A percentile compares a stretch with the other conserved stretches of the same genome.
Conservation (phyloP, 2,329 filamentous ascomycete genomes). For the Nakataea oryzae region DNA sequence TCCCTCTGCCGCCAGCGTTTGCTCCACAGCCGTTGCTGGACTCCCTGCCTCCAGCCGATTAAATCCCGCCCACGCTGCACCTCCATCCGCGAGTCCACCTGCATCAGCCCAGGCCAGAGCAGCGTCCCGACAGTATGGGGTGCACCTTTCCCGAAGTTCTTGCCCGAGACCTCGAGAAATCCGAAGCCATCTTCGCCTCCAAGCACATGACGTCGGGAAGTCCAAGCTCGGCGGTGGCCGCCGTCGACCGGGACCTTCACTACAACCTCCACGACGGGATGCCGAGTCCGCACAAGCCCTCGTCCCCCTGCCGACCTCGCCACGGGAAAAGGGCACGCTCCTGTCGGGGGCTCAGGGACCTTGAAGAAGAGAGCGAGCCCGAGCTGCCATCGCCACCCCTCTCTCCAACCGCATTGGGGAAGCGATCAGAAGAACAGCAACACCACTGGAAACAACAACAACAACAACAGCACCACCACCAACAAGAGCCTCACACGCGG, state of each 20-base stretch:
- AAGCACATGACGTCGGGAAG: constrained; percentile 42
- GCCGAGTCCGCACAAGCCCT: not conserved
- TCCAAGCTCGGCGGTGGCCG: constrained; percentile 16
- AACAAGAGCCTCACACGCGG: not conserved
- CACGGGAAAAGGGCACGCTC: constrained; percentile 1
- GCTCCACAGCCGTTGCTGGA: not conserved
- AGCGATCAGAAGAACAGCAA: not conserved
- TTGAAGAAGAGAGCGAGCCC: not conserved
- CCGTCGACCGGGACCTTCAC: constrained; percentile 1
- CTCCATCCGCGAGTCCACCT: not conserved
- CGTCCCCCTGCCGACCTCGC: not conserved
- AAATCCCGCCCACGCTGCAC: not conserved
- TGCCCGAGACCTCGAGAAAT: constrained; percentile 41
- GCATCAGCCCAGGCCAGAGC: not conserved
- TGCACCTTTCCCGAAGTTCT: constrained; percentile 46
- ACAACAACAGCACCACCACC: not conserved
- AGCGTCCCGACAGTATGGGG: constrained; percentile 12
- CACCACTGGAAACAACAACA: not conserved
- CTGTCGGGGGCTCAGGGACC: not conserved
- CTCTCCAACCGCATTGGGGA: not conserved
- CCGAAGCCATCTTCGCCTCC: constrained; percentile 33
- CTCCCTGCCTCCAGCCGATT: not conserved
- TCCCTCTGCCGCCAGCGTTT: not conserved
- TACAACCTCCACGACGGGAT: not conserved
- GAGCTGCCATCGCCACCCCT: not conserved